Percentiles rank a stretch among this genome's conserved stretches.
Conservation (phyloP, 1,284 basidiomycete genomes). For the Mycena sp. region DNA sequence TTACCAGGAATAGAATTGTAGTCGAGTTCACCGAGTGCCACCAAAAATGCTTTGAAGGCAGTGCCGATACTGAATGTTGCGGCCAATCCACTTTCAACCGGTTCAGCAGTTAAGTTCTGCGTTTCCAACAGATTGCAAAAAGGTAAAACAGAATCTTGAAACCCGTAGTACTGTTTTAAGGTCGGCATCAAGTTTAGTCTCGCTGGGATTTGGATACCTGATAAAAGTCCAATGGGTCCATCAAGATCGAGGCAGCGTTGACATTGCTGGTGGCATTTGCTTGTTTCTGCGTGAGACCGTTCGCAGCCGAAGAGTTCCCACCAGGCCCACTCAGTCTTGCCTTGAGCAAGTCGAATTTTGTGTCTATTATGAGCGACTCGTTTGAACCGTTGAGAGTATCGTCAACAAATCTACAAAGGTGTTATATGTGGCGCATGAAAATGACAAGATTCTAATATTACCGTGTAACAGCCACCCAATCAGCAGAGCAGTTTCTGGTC, state of each 20-base stretch:
- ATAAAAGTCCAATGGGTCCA: slow-evolving; percentile 60
- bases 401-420: slow-evolving; percentile 50
- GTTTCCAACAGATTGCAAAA: slow-evolving; percentile 61
- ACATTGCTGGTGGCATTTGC: slow-evolving; percentile 50
- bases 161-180: slow-evolving; percentile 62
- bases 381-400: slow-evolving; percentile 47
- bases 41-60: slow-evolving; percentile 53
- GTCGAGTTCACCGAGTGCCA: slow-evolving; percentile 53
- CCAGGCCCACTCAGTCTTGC: slow-evolving; percentile 53
- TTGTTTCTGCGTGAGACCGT: slow-evolving; percentile 43
- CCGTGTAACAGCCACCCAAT: slow-evolving; percentile 58
- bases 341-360: slow-evolving; percentile 54
- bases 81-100: slow-evolving; percentile 50
- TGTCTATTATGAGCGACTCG: slow-evolving; percentile 42
- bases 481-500: slow-evolving; percentile 61
- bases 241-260: slow-evolving; percentile 52
- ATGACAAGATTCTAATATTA: too few species aligned
- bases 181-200: neutral
- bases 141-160: slow-evolving; percentile 52
- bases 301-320: slow-evolving; percentile 48
- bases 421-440: too few species aligned
- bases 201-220: slow-evolving; percentile 44
- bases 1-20: slow-evolving; percentile 54
- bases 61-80: slow-evolving; percentile 43
- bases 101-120: slow-evolving; percentile 48